These are phyloP conservation scores for Wallemia mellicola DNA, from an alignment of 1,284 basidiomycete species.

Conservation along the genomic window DNA sequence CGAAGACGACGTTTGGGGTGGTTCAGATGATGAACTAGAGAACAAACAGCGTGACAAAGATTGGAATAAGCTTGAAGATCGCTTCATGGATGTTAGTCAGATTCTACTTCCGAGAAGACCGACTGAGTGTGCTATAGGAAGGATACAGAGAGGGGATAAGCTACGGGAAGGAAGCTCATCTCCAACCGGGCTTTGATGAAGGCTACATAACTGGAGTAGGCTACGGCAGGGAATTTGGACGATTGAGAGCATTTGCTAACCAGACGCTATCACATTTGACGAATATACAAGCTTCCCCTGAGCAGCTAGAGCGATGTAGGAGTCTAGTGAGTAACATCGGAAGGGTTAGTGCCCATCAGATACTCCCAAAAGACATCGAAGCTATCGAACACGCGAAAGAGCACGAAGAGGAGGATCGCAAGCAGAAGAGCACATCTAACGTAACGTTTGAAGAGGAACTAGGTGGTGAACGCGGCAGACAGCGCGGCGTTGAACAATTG, in stretches of 20 bases:
- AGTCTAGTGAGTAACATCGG: background rate
- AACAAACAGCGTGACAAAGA: background rate
- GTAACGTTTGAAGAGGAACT: background rate
- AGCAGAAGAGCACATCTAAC: background rate
- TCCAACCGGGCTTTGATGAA: slow-evolving; percentile 23
- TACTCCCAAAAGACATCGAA: background rate
- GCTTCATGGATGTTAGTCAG: background rate
- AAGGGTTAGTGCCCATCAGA: background rate
- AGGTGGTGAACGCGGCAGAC: background rate
- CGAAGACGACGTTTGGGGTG: background rate
- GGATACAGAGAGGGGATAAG: slow-evolving; percentile 26
- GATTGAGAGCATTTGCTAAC: slow-evolving; percentile 17
- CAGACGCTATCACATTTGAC: slow-evolving; percentile 13
- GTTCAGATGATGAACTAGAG: background rate
- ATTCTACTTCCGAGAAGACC: background rate
- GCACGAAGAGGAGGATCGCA: background rate
- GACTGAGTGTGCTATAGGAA: slow-evolving; percentile 12
- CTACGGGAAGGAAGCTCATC: slow-evolving; percentile 20
- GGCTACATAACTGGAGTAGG: slow-evolving; percentile 19
- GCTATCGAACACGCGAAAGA: background rate
- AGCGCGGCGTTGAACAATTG: background rate
- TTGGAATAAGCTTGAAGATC: background rate
- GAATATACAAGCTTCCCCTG: background rate
- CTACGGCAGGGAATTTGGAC: slow-evolving; percentile 17
- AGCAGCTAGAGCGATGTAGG: background rate